Conservation (phyloP, 106 monocot species). For the Dioscorea zingiberensis region DNA sequence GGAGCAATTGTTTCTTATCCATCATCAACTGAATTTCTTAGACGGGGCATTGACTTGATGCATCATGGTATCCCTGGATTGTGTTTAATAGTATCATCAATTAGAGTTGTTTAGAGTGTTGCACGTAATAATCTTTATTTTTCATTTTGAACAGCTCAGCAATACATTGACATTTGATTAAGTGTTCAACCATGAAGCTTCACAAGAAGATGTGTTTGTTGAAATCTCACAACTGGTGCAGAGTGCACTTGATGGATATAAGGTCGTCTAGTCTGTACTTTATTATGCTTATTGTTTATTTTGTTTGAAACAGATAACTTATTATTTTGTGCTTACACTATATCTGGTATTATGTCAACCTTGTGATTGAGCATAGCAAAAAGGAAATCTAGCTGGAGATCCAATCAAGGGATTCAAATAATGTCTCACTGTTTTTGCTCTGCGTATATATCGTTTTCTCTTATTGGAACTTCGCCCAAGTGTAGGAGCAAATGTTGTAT, state of each 20-base stretch:
- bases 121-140: neutral
- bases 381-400: too few relatives aligned
- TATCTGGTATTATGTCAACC: too few relatives aligned
- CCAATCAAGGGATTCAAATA: too few relatives aligned
- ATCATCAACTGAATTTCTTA: conserved; percentile 49
- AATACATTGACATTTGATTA: conserved; percentile 85
- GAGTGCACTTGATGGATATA: conserved; percentile 95
- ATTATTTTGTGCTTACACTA: neutral
- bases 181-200: conserved; percentile 71
- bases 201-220: conserved; percentile 81
- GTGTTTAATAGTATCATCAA: neutral
- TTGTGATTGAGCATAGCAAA: too few relatives aligned
- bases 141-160: conserved; percentile 45
- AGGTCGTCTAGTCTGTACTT: conserved; percentile 32
- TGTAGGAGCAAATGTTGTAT: too few relatives aligned
- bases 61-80: conserved; percentile 37
- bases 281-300: neutral
- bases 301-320: neutral
- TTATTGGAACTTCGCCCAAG: too few relatives aligned
- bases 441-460: too few relatives aligned
- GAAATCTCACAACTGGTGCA: conserved; percentile 96
- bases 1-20: conserved; percentile 66
- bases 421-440: too few relatives aligned
- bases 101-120: neutral
- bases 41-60: conserved; percentile 65